Conservation (phyloP, 2,329 filamentous ascomycete species). For the Trichoderma sp. region DNA sequence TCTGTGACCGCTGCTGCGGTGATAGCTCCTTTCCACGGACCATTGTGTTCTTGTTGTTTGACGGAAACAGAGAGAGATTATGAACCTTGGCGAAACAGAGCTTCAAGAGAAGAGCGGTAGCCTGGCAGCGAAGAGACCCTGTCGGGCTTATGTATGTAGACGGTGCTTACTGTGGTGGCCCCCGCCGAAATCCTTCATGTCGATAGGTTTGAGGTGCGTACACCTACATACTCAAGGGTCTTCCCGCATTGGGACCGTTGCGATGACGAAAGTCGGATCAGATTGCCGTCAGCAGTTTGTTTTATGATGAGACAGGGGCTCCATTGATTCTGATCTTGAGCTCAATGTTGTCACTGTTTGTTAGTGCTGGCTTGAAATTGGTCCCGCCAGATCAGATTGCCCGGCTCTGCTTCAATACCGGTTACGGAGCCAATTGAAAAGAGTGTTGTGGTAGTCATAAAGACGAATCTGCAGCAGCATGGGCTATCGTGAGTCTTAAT, state of each 20-base stretch:
- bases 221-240: not conserved
- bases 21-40: constrained; percentile 33
- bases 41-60: constrained; percentile 37
- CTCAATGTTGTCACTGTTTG: not conserved
- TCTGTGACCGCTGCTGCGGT: not conserved
- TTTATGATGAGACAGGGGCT: not conserved
- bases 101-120: not conserved
- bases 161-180: not conserved
- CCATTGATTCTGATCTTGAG: not conserved
- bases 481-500: not conserved
- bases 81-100: not conserved
- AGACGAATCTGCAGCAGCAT: not conserved
- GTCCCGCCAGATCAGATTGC: not conserved
- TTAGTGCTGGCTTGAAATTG: not conserved
- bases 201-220: not conserved
- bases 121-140: not conserved
- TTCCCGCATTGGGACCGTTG: not conserved
- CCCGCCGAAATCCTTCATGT: not conserved
- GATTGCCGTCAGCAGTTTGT: not conserved
- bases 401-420: not conserved
- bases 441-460: not conserved
- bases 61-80: not conserved
- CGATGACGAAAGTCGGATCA: not conserved
- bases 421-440: not conserved
- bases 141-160: not conserved